A percentile compares a stretch with the other conserved stretches of the same genome.
These are phyloP conservation scores for Phytophthora megakarya DNA, from an alignment of 352 stramenopile species.

Conservation along the genomic window DNA sequence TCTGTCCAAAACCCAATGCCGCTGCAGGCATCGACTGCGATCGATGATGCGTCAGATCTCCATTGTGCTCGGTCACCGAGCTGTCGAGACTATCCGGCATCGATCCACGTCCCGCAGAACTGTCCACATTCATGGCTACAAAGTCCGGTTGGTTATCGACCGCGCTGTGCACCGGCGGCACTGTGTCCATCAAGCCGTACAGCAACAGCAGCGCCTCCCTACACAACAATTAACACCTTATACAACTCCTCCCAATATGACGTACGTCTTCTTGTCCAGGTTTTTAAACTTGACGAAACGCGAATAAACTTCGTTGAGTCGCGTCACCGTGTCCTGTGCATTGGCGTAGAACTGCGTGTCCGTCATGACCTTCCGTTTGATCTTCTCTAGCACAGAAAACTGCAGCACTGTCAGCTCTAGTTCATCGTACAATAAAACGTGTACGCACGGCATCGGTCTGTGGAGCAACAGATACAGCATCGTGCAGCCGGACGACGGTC, in stretches of 20 bases:
- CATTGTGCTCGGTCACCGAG: conserved; percentile 16
- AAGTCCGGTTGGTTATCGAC: conserved; percentile 7
- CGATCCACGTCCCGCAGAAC: conserved; percentile 4
- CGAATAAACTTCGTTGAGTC: conserved; percentile 80
- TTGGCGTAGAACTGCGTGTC: conserved; percentile 54
- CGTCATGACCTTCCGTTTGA: conserved; percentile 65
- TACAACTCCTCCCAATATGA: neutral
- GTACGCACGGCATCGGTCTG: conserved; percentile 46
- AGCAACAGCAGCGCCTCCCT: conserved; percentile 75
- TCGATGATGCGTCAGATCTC: conserved; percentile 21
- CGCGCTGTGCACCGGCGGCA: conserved; percentile 13
- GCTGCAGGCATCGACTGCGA: conserved; percentile 34
- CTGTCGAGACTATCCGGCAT: conserved; percentile 13
- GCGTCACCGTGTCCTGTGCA: conserved; percentile 48
- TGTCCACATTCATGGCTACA: conserved; percentile 19
- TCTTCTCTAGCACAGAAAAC: conserved; percentile 78
- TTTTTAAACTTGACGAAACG: conserved; percentile 79
- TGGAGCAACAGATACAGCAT: conserved; percentile 34
- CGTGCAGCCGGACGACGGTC: conserved; percentile 58
- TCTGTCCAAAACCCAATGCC: conserved; percentile 19
- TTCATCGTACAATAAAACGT: neutral
- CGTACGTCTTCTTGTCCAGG: conserved; percentile 77
- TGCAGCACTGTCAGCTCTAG: conserved; percentile 13
- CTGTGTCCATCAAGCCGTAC: conserved; percentile 71
- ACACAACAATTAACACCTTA: neutral